Percentiles rank a stretch among this genome's conserved stretches.
phyloP scores from a whole-genome alignment of 805 yeast genomes.

The Sungouiella thailandica region DNA sequence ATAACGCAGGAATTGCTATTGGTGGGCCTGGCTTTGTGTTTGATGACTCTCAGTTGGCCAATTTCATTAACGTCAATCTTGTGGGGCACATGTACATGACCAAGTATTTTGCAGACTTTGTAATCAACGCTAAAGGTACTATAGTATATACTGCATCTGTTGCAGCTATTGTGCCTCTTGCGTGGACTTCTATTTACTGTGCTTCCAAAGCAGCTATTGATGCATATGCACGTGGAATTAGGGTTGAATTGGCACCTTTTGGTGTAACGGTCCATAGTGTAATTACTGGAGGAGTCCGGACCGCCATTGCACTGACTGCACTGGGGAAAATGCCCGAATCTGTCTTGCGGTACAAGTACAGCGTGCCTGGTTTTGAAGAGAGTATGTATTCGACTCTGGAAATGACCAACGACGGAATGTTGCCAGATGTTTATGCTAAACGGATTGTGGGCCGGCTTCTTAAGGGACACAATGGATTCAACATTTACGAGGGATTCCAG shows the following conservation, averaged over 20 bases:
- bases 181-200: conserved; percentile 30
- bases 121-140: conserved; percentile 29
- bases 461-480: conserved; percentile 10
- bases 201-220: conserved; percentile 39
- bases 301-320: conserved; percentile 23
- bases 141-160: conserved; percentile 36
- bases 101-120: conserved; percentile 24
- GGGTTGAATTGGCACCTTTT: conserved; percentile 31
- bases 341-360: conserved; percentile 1
- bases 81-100: conserved; percentile 35
- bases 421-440: conserved; percentile 7
- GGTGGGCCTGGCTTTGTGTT: conserved; percentile 30
- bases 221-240: conserved; percentile 28
- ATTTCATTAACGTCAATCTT: conserved; percentile 30
- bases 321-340: not conserved
- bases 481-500: conserved; percentile 10
- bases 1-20: conserved; percentile 37
- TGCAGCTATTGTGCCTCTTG: conserved; percentile 25
- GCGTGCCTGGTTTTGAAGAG: conserved; percentile 5
- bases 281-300: conserved; percentile 36
- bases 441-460: conserved; percentile 8
- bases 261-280: conserved; percentile 37
- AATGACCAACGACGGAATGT: conserved; percentile 10
- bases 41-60: conserved; percentile 18
- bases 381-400: conserved; percentile 5